Evolutionary conservation across 768 basidiomycete species (phyloP), one percentile per base, ranked within the genome.

Genomic region (Udeniomyces megalosporus): DNA sequence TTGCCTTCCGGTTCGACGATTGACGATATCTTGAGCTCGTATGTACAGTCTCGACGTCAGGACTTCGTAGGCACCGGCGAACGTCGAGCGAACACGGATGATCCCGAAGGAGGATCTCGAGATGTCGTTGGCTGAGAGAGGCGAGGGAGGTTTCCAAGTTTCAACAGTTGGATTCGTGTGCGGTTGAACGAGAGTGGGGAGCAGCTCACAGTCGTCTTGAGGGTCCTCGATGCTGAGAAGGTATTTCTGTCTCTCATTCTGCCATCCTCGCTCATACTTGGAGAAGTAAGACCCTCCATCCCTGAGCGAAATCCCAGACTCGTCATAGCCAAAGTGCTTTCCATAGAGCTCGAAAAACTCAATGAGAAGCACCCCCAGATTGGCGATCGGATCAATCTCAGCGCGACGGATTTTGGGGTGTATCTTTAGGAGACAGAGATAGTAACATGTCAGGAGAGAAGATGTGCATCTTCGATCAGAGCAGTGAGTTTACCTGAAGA

Each of bases 281-380:
- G 76, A 80, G 70, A 84, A 97, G 75, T 97, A 97, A 34, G 80
- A 83, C 20, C 95, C 95, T 3, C 91, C 88, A 38, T 87, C 80
- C 45, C 85, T 79, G 24, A 97, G 72, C 14, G 88, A 90, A 66
- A 99, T 88, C 10, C 93, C 93, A 2, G 69, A 66, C 54, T 87
- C 83, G 58, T 84, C 81, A 68, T 89, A 95, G 72, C 92, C 91
- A 80, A 96, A 97, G 72, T 83, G 82, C 53, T 79, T 77, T 17
- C 92, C 93, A 72, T 97, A 97, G 14, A 93, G 78, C 77, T 97
- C 92, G 70, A 97, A 95, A 71, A 97, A 96, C 74, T 99, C 95
- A 78, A 96, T 81, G 49, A 95, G 79, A 59, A 99, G 76, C n/a
- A 92, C 86, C 1, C 95, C 95, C 11, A 97, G 78, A 70, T 97